Conservation (phyloP, 176 grass and related monocot species). For the Rhynchospora pubera region DNA sequence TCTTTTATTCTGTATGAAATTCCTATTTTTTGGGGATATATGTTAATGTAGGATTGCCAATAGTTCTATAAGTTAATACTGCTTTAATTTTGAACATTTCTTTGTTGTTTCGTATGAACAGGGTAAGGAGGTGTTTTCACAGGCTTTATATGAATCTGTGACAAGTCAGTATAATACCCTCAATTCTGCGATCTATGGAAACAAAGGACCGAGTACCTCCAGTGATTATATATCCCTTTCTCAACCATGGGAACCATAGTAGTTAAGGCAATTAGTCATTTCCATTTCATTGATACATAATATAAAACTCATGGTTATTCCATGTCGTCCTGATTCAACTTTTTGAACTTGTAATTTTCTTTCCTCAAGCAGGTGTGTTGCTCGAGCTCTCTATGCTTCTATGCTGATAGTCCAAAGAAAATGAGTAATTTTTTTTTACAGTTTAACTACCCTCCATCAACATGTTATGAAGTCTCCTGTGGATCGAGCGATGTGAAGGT, state of each 20-base stretch:
- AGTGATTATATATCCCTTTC: conserved; percentile 54
- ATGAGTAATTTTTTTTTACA: neutral
- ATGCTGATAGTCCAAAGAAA: conserved; percentile 8
- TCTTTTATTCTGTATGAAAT: neutral
- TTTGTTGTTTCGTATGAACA: conserved; percentile 27
- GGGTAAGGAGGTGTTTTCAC: conserved; percentile 52
- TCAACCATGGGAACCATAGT: conserved; percentile 51
- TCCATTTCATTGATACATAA: conserved; percentile 15
- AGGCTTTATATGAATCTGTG: conserved; percentile 54
- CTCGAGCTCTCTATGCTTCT: neutral
- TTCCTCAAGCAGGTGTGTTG: conserved; percentile 7
- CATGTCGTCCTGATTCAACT: neutral
- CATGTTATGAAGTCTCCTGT: conserved; percentile 7
- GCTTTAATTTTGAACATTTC: neutral
- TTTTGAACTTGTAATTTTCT: conserved; percentile 6
- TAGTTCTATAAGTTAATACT: neutral
- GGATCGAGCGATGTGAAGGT: neutral
- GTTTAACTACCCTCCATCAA: neutral
- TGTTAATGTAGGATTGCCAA: neutral
- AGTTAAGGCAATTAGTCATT: conserved; percentile 16
- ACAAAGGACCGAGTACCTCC: conserved; percentile 43
- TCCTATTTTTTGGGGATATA: neutral
- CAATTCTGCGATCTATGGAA: conserved; percentile 60
- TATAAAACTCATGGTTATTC: neutral
- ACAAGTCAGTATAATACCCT: conserved; percentile 67